Evolutionary conservation across 2,329 filamentous ascomycete genomes (phyloP).

Genomic region (Periconia sp.): DNA sequence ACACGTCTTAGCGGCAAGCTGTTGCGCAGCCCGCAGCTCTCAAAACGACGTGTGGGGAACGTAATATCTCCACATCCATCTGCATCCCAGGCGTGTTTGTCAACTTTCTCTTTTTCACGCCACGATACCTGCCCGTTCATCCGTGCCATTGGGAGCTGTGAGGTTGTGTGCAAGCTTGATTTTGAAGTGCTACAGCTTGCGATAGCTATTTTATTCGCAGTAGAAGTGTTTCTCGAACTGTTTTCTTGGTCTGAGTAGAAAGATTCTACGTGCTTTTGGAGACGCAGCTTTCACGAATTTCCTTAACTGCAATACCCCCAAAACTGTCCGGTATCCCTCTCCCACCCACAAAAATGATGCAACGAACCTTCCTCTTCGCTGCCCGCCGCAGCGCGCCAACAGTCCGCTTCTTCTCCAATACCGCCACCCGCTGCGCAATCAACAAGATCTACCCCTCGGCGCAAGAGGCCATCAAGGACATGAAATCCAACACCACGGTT

Average conservation of each 20-base stretch:
- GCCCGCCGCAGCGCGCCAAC: slow-evolving; percentile 33
- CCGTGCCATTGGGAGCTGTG: slow-evolving; percentile 14
- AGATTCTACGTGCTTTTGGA: not conserved
- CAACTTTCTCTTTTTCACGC: slow-evolving; percentile 12
- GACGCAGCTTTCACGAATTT: slow-evolving; percentile 1
- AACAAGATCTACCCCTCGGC: slow-evolving; percentile 45
- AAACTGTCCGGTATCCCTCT: not conserved
- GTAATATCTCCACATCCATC: slow-evolving; percentile 22
- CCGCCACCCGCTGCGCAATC: slow-evolving; percentile 34
- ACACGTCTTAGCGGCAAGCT: slow-evolving; percentile 24
- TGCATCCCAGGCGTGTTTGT: too few species aligned
- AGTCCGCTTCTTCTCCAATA: slow-evolving; percentile 39
- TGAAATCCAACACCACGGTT: slow-evolving; percentile 40
- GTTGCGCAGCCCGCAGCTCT: slow-evolving; percentile 10
- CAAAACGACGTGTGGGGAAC: slow-evolving; percentile 35
- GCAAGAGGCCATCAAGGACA: slow-evolving; percentile 42
- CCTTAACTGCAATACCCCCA: not conserved
- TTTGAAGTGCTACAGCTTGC: slow-evolving; percentile 6
- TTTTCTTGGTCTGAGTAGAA: not conserved
- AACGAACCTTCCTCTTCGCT: slow-evolving; percentile 37
- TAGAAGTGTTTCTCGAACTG: not conserved
- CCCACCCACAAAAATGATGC: slow-evolving; percentile 23
- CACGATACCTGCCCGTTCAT: slow-evolving; percentile 9
- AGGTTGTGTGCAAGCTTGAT: slow-evolving; percentile 13
- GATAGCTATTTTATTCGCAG: not conserved